These are phyloP conservation scores for Ophiostoma australiae DNA, from an alignment of 2,329 filamentous ascomycete species.

Conservation along the genomic window DNA sequence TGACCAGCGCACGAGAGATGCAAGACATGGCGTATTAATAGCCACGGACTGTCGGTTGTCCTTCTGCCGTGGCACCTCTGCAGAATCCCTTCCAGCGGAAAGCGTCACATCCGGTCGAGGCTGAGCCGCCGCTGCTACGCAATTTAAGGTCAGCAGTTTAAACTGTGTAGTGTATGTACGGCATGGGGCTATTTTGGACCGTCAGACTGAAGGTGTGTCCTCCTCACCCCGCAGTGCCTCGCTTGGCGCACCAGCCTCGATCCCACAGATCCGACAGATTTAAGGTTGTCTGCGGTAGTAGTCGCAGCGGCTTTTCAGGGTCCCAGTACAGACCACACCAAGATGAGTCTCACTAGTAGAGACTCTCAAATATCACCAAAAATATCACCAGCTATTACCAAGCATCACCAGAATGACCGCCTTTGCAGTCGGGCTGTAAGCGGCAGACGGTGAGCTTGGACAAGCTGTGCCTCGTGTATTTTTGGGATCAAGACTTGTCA, in stretches of 20 bases:
- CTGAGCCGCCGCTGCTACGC: background rate
- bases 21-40: background rate
- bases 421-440: background rate
- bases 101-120: conserved; percentile 7
- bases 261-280: background rate
- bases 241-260: conserved; percentile 3
- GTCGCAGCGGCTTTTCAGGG: background rate
- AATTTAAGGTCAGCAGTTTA: too few relatives aligned
- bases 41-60: background rate
- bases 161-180: background rate
- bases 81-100: background rate
- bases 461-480: background rate
- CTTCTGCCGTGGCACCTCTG: background rate
- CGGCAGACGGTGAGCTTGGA: background rate
- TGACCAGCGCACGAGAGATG: background rate
- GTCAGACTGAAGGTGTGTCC: background rate
- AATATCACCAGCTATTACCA: background rate
- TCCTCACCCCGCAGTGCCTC: background rate
- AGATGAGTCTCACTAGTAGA: background rate
- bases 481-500: background rate
- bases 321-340: background rate
- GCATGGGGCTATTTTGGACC: background rate
- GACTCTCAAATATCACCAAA: background rate
- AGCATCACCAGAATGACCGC: background rate
- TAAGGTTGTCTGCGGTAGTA: background rate